Evolutionary conservation across 2,329 filamentous ascomycete genomes (phyloP), one percentile per base, ranked within the genome.

Genomic region (Phoma sp.): DNA sequence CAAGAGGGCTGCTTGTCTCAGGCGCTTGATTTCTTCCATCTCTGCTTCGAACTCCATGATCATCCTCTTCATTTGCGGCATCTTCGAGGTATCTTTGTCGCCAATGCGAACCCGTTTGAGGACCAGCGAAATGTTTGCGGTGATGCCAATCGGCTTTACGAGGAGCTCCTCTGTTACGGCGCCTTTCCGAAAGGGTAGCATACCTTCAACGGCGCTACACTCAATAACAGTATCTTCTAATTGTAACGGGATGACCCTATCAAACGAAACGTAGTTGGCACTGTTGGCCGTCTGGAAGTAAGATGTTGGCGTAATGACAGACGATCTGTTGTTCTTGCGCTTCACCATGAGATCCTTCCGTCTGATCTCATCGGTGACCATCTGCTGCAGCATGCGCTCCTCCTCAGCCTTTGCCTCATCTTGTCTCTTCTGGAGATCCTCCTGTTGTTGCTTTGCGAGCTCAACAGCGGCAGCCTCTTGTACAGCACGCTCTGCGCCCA

Each of bases 401-500:
- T 92, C 87, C 68, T 93, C 87, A n/a, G 71, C 76, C 58, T 81
- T 80, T 44, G 78, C 80, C 62, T 81, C 73, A 41, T 79, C 73
- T 14, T 67, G 66, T 42, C 73, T 74, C 50, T 73, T 76, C 43
- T 70, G 68, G 7, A 77, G 67, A 29, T 77, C 72, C 49, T 78
- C 68, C 51, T 80, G 73, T 7, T 77, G 74, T 45, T 75, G 66
- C 52, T 76, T 76, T 0, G 81, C 89, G 46, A 85, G 76, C 66
- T 82, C 81, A 40, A 85, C 85, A 25, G 90, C 80, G 23, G 84
- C 85, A 22, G 89, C 89, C 75, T 96, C 90, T 58, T 96, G 91
- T 11, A 86, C 86, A 25, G 89, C 91, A 35, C 93, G 86, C 74
- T 98, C 93, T 66, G 96, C 91, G 67, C 96, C 91, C 6, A 98